A percentile compares a stretch with the other conserved stretches of the same genome.
Conservation (phyloP, 371 early-diverging fungal species). For the Batrachochytrium dendrobatidis region DNA sequence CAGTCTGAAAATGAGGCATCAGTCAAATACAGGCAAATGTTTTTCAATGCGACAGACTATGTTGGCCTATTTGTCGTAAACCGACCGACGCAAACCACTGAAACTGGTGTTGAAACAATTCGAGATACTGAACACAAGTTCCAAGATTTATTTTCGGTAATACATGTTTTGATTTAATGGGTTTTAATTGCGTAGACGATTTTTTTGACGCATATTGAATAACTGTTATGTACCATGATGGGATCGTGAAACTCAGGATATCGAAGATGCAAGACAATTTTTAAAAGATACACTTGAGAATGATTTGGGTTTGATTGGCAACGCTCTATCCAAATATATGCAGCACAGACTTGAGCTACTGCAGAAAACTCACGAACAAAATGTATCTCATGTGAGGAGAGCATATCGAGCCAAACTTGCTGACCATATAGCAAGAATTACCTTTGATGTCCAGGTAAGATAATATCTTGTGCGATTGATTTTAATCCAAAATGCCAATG, state of each 20-base stretch:
- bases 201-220: no score
- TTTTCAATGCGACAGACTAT: background rate
- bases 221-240: no score
- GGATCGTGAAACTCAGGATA: background rate
- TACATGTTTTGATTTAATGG: no score
- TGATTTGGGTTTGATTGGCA: background rate
- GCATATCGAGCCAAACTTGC: background rate
- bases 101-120: background rate
- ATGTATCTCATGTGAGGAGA: background rate
- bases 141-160: no score
- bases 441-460: background rate
- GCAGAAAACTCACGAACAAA: background rate
- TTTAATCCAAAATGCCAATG: background rate
- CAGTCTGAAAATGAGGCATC: constrained; percentile 1
- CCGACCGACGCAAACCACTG: background rate
- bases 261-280: background rate
- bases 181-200: no score
- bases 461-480: background rate
- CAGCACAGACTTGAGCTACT: background rate
- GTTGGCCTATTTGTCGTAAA: constrained; percentile 1
- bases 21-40: background rate
- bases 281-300: background rate
- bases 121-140: no score
- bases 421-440: background rate
- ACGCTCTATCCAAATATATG: background rate